Evolutionary conservation across 2,329 filamentous ascomycete genomes (phyloP).

Genomic region (Rhynchosporium graminicola): DNA sequence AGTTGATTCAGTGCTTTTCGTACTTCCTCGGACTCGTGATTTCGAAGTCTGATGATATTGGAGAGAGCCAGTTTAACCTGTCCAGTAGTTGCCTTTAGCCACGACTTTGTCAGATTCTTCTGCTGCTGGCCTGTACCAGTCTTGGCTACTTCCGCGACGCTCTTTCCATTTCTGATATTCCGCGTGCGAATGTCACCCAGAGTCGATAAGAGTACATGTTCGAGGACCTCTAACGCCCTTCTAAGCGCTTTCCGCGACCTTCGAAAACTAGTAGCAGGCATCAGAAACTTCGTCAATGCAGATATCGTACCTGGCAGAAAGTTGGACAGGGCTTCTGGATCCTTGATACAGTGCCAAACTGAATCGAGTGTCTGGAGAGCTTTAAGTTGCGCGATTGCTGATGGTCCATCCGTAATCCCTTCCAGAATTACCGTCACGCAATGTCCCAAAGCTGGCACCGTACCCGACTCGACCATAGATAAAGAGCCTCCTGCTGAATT

Average conservation of each 20-base stretch:
- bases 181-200: constrained; percentile 59
- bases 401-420: constrained; percentile 63
- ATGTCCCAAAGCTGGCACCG: constrained; percentile 79
- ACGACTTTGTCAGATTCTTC: constrained; percentile 50
- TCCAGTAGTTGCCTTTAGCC: constrained; percentile 76
- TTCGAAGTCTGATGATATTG: constrained; percentile 73
- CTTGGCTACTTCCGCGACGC: constrained; percentile 34
- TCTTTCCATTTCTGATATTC: constrained; percentile 36
- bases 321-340: constrained; percentile 74
- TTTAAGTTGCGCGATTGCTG: constrained; percentile 68
- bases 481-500: constrained; percentile 51
- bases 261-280: constrained; percentile 66
- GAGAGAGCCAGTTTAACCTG: constrained; percentile 84
- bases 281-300: constrained; percentile 66
- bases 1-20: constrained; percentile 66
- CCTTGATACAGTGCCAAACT: constrained; percentile 64
- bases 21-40: constrained; percentile 69
- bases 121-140: constrained; percentile 40
- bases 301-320: constrained; percentile 90
- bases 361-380: constrained; percentile 65
- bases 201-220: constrained; percentile 54
- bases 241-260: constrained; percentile 65
- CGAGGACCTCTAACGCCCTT: constrained; percentile 59
- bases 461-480: constrained; percentile 55
- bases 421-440: constrained; percentile 79